phyloP scores from a whole-genome alignment of 164 flowering plant species.

The Taxillus chinensis region DNA sequence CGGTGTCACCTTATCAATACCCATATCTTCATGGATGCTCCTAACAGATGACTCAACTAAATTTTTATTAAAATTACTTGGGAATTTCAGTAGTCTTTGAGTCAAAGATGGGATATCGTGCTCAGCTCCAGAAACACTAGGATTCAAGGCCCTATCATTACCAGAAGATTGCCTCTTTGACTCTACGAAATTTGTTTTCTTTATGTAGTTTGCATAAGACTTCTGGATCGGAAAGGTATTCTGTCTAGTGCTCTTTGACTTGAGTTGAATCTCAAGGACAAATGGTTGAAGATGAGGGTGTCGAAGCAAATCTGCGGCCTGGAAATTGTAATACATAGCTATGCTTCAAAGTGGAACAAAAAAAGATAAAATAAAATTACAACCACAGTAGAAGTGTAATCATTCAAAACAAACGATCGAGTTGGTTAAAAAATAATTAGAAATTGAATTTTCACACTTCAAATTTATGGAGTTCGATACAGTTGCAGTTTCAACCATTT shows the following conservation, averaged over 20 bases:
- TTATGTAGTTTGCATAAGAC: slow-evolving; percentile 31
- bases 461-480: too few relatives aligned
- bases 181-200: slow-evolving; percentile 41
- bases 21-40: slow-evolving; percentile 30
- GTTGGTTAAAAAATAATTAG: too few relatives aligned
- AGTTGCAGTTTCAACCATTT: too few relatives aligned
- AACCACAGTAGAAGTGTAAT: too few relatives aligned
- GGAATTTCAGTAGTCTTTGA: slow-evolving; percentile 23
- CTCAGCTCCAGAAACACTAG: slow-evolving; percentile 52
- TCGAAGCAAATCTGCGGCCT: slow-evolving; percentile 87
- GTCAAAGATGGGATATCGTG: slow-evolving; percentile 40
- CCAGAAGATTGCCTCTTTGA: slow-evolving; percentile 41
- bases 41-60: slow-evolving; percentile 1
- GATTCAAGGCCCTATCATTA: slow-evolving; percentile 60
- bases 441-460: too few relatives aligned
- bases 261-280: slow-evolving; percentile 59
- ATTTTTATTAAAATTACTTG: slow-evolving; percentile 24
- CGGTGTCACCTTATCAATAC: slow-evolving; percentile 22
- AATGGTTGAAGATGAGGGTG: slow-evolving; percentile 77
- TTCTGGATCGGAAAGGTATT: slow-evolving; percentile 29
- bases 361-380: too few relatives aligned
- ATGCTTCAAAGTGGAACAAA: too few relatives aligned
- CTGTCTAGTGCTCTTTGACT: slow-evolving; percentile 45
- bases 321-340: slow-evolving; percentile 8
- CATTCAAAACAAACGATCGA: too few relatives aligned